Evolutionary conservation across 23 red algal species (phyloP), one percentile per base, ranked within the genome.

Genomic region (Cyanidioschyzon merolae): DNA sequence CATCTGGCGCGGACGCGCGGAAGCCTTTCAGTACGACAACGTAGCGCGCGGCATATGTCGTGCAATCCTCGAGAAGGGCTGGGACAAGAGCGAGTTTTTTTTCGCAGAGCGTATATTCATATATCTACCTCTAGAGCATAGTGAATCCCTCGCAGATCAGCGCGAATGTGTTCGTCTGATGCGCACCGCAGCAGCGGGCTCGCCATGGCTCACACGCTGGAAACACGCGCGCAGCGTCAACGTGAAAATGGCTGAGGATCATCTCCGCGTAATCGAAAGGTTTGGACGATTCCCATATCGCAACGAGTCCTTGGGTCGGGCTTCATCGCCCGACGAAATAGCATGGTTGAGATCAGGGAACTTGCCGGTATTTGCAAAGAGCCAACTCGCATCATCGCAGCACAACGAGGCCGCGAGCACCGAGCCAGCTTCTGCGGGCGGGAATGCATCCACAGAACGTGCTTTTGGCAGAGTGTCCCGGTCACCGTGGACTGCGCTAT

Each of bases 231-330:
- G 59, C 2, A 31, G 75, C 12, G 27, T 63, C 25, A 87, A 45
- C 37, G 38, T 85, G 50, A 30, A 75, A 0, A 88, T 84, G 63
- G 81, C 85, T 24, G 67, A 88, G 51, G 29, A 68, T 18, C 90
- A 95, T 75, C 79, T 84, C 37, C 79, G 87, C 34, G 88, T 95
- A n/a, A 77, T 95, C 59, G 40, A 75, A 1, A 34, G 79, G 15
- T 90, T 85, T 34, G 87, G 87, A 0, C 57, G 87, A n/a, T 90
- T 83, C 37, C 87, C 87, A 0, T 81, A 90, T 38, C 82, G 87
- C 1, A 90, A 90, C 77, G 39, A 86, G 39, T 38, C 74, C 40
- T 77, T 90, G 18, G 74, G 76, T 39, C 82, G 87, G 37, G 71
- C 58, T 30, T 80, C 87, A 17, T 85, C 87, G 27, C 40, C 80